phyloP scores from a whole-genome alignment of 768 basidiomycete species.

The Naganishia friedmannii region DNA sequence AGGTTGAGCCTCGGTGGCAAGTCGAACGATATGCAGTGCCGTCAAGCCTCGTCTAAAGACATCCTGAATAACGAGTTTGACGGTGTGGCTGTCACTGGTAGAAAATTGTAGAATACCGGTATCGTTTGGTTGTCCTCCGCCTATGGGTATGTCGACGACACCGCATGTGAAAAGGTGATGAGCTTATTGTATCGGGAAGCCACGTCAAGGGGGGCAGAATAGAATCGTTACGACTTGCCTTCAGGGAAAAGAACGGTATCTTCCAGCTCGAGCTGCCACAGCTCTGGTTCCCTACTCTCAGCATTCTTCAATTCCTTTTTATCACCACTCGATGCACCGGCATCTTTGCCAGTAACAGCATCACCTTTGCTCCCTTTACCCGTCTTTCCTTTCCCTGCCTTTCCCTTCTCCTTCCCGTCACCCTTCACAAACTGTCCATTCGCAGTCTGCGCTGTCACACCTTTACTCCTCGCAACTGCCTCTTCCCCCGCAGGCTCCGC shows the following conservation, averaged over 20 bases:
- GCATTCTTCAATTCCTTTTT: not conserved
- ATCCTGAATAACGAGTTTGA: constrained; percentile 23
- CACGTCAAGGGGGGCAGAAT: not conserved
- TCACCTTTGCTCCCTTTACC: not conserved
- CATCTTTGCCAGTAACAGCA: not conserved
- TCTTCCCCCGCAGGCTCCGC: constrained; percentile 1
- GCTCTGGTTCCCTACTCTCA: constrained; percentile 23
- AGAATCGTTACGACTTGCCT: constrained; percentile 34
- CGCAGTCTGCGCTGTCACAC: constrained; percentile 10
- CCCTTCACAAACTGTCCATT: constrained; percentile 35
- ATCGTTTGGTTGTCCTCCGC: constrained; percentile 51
- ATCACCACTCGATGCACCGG: not conserved
- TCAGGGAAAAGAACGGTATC: constrained; percentile 52
- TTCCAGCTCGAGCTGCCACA: constrained; percentile 47
- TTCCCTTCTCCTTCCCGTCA: constrained; percentile 33
- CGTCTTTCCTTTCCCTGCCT: constrained; percentile 3
- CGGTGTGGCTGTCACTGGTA: not conserved
- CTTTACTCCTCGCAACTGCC: not conserved
- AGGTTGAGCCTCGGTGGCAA: constrained; percentile 26
- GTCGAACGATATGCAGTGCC: constrained; percentile 44
- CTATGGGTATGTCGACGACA: constrained; percentile 26
- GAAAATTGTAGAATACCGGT: constrained; percentile 35
- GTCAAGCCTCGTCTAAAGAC: constrained; percentile 41
- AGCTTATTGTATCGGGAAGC: not conserved
- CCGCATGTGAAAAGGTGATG: too few species aligned